Base-by-base conservation (phyloP, 768 basidiomycete species). In the Mycena indigotica region DNA sequence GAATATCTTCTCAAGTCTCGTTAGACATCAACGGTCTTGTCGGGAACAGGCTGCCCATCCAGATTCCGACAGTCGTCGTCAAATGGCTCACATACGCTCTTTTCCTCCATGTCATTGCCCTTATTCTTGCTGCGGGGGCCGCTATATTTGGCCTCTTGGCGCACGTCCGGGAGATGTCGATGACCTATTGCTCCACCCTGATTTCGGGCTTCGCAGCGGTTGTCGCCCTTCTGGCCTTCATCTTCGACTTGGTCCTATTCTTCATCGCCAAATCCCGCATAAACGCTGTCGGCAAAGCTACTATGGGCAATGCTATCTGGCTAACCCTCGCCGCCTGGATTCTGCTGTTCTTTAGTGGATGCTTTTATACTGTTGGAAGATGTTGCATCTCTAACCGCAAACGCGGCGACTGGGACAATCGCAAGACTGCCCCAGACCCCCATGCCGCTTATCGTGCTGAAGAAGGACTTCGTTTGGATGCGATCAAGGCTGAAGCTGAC, bases 21-120 rank as follows among this genome's bases (percentile, higher is more conserved):
- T 60, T 51, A 95, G 94, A 98, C 65, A 84, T 95, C 63, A 93
- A 95, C 66, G 68, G 77, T 32, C 80, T 98, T 2, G 84, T 97
- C 28, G 91, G 88, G 5, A 81, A 92, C 70, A 72, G 79, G 3
- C 75, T 83, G 2, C 65, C 77, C 25, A 73, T 95, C 30, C 71
- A 92, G 63, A 91, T 98, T 50, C 93, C 95, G 1, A 77, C 85
- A 55, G 84, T 93, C 5, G 81, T 87, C 50, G 89, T 95, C 59
- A 96, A 97, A 77, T 98, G 95, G 93, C 77, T 98, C 68, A 98
- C 97, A 10, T 96, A 96, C 67, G 87, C 86, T 23, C 86, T 99
- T 62, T 85, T 98, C 61, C 81, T 98, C 16, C 95, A 98, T 69
- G 85, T 97, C 58, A 86, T 94, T 56, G 96, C 93, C 16, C 85